These are phyloP conservation scores for Epicoccum sorghinum DNA, from an alignment of 2,329 filamentous ascomycete species.

Conservation along the genomic window DNA sequence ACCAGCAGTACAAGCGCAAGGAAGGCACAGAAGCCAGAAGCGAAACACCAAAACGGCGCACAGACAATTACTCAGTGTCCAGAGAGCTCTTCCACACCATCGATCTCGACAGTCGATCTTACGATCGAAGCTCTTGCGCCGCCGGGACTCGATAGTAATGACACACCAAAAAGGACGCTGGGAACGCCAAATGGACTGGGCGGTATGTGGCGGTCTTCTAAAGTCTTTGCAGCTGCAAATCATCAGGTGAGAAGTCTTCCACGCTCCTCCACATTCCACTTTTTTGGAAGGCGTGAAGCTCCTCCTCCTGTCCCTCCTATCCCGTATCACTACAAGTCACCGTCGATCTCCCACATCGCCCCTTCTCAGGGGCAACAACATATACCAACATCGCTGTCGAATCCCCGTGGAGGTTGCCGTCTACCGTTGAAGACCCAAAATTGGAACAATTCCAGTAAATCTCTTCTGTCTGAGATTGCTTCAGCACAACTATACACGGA, in stretches of 20 bases:
- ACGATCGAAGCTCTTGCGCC: constrained; percentile 3
- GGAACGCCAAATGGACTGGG: constrained; percentile 28
- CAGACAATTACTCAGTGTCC: constrained; percentile 22
- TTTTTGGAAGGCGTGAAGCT: constrained; percentile 23
- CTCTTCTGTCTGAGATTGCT: constrained; percentile 3
- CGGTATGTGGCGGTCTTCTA: constrained; percentile 29
- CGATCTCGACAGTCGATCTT: not conserved
- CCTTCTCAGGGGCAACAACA: not conserved
- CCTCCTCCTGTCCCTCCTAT: constrained; percentile 32
- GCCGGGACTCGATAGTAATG: constrained; percentile 23
- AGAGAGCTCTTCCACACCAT: constrained; percentile 22
- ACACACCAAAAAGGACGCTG: constrained; percentile 27
- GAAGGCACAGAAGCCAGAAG: not conserved
- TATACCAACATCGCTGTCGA: not conserved
- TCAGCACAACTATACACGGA: not conserved
- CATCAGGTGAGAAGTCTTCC: constrained; percentile 44
- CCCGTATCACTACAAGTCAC: constrained; percentile 27
- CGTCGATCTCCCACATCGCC: constrained; percentile 22
- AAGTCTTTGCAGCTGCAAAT: constrained; percentile 24
- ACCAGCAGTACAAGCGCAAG: constrained; percentile 23
- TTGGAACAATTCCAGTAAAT: not conserved
- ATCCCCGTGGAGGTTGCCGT: not conserved
- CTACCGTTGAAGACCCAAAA: not conserved
- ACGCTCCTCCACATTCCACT: constrained; percentile 38
- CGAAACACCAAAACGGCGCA: constrained; percentile 5